A percentile compares a stretch with the other conserved stretches of the same genome.
Conservation (phyloP, 768 basidiomycete genomes). For the Tricholoma matsutake region DNA sequence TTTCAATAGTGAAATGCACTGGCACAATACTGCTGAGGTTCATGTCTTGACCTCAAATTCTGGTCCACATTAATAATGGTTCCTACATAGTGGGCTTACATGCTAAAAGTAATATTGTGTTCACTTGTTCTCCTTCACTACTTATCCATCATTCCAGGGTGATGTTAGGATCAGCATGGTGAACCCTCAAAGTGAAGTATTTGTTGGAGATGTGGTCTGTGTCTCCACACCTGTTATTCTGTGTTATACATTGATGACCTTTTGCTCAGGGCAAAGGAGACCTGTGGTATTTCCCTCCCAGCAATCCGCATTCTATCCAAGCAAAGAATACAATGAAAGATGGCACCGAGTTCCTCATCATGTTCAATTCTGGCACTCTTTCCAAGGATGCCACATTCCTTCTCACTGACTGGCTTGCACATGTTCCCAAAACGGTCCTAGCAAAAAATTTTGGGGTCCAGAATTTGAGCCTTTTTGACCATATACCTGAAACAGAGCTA, state of each 20-base stretch:
- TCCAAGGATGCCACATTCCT: conserved; percentile 59
- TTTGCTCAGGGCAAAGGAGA: conserved; percentile 41
- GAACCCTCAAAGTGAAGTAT: too few species aligned
- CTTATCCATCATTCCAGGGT: too few species aligned
- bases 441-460: too few species aligned
- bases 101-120: conserved; percentile 38
- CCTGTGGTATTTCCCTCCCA: conserved; percentile 60
- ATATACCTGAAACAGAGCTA: conserved; percentile 50
- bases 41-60: background rate
- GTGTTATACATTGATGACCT: too few species aligned
- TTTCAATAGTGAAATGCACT: conserved; percentile 40
- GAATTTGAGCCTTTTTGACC: too few species aligned
- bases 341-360: conserved; percentile 53
- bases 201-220: too few species aligned
- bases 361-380: conserved; percentile 43
- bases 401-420: too few species aligned
- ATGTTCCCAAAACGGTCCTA: too few species aligned
- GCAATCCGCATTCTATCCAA: conserved; percentile 54
- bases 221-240: too few species aligned
- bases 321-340: conserved; percentile 44
- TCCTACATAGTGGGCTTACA: conserved; percentile 45
- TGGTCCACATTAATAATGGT: background rate
- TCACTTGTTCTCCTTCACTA: background rate
- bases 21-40: conserved; percentile 49
- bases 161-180: too few species aligned